Evolutionary conservation across 768 basidiomycete species (phyloP), one percentile per base, ranked within the genome.

Genomic region (Kwoniella botswanensis): DNA sequence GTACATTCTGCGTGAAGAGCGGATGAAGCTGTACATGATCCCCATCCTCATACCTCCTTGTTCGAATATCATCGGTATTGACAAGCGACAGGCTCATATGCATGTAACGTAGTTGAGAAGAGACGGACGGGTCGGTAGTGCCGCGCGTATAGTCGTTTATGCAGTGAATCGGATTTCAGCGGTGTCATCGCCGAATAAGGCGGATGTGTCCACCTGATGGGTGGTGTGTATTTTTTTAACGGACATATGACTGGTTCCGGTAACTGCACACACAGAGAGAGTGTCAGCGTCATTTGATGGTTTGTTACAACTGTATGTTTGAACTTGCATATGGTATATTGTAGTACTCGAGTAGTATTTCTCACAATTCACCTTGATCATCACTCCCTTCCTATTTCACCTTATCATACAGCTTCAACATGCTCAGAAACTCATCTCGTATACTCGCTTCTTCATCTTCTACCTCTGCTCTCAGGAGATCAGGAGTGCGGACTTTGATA

Each of bases 371-470:
- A 26, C 26, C 26, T 26, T 26, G 26, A 26, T 26, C 26, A 26
- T 26, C 26, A 4, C 26, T 57, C 43, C 63, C 56, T 44, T 13
- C 10, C 22, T 24, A 24, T 42, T 6, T 35, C n/a, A 24, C 35
- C 35, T 4, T 22, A 56, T 53, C 44, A 24, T 46, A 22, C 53
- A 58, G 29, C 50, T 46, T 54, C 64, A 67, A n/a, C 63, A 73
- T 73, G 72, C 72, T 73, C 22, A 53, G 72, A 66, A 73, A 69
- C 56, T 57, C 72, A 53, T 67, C 72, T 3, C 57, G 72, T 42
- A 62, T 62, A 46, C 63, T 73, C 52, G 72, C 64, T 50, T 63
- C 64, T 50, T 63, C 67, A 13, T 64, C 72, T 9, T 59, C 64
- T 10, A 55, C 61, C 5, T 65, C 68, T 26, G 56, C 67, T 55